A percentile compares a stretch with the other conserved stretches of the same genome.
Conservation (phyloP, 768 basidiomycete genomes). For the Hypholoma fasciculare region DNA sequence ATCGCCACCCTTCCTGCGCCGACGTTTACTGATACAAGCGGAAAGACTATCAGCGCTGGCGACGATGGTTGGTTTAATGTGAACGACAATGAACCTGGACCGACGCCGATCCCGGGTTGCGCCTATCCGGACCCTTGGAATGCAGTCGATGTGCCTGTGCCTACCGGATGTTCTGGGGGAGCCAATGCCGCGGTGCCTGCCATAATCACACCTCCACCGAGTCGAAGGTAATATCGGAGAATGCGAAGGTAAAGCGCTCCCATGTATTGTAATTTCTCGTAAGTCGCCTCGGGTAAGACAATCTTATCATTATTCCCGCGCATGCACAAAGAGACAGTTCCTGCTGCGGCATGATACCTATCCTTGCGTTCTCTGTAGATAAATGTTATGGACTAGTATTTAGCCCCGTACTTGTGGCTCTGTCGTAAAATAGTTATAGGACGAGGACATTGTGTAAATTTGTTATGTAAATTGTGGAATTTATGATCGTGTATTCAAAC, state of each 20-base stretch:
- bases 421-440: too few species aligned
- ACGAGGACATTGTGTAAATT: too few species aligned
- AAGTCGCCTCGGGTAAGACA: too few species aligned
- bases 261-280: too few species aligned
- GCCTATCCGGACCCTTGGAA: conserved; percentile 52
- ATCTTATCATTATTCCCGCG: too few species aligned
- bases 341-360: too few species aligned
- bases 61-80: conserved; percentile 60
- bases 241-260: not conserved
- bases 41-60: conserved; percentile 36
- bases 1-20: conserved; percentile 54
- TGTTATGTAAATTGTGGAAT: too few species aligned
- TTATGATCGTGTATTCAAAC: too few species aligned
- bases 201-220: conserved; percentile 15
- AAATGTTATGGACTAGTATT: too few species aligned
- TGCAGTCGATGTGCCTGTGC: conserved; percentile 32
- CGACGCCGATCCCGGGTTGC: conserved; percentile 54
- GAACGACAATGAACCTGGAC: conserved; percentile 45
- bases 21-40: conserved; percentile 35
- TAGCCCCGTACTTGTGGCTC: too few species aligned
- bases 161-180: conserved; percentile 24
- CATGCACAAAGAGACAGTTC: too few species aligned
- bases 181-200: conserved; percentile 15
- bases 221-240: conserved; percentile 8
- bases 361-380: too few species aligned